Evolutionary conservation across 345 rosid genomes (phyloP).

Genomic region (Sonneratia caseolaris): DNA sequence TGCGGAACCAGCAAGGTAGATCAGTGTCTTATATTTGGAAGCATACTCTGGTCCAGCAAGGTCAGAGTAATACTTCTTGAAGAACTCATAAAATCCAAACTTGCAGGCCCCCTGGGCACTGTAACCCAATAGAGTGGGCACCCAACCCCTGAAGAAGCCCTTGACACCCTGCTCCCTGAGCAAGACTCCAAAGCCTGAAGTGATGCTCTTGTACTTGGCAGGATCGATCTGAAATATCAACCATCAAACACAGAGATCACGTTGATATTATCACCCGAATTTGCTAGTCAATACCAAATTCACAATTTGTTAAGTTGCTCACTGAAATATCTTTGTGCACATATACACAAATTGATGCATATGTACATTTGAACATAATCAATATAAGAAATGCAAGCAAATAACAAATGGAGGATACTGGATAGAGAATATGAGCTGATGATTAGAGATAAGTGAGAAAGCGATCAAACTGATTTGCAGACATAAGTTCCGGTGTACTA

Average conservation of each 20-base stretch:
- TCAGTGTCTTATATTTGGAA: constrained; percentile 73
- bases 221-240: constrained; percentile 63
- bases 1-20: constrained; percentile 92
- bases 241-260: neutral
- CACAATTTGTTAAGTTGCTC: too few relatives aligned
- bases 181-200: constrained; percentile 69
- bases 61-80: constrained; percentile 92
- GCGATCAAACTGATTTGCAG: neutral
- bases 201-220: constrained; percentile 64
- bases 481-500: neutral
- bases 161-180: constrained; percentile 75
- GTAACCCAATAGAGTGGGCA: constrained; percentile 81
- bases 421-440: neutral
- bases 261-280: neutral
- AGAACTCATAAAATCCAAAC: constrained; percentile 72
- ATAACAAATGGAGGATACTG: neutral
- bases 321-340: too few relatives aligned
- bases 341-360: neutral
- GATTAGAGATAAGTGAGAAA: neutral
- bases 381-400: neutral
- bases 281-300: neutral
- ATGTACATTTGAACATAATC: neutral
- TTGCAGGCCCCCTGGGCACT: constrained; percentile 97
- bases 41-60: constrained; percentile 86
- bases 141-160: constrained; percentile 89